Percentiles rank a stretch among this genome's conserved stretches.
phyloP scores from a whole-genome alignment of 176 grass and related monocot genomes.

The Avena atlantica region DNA sequence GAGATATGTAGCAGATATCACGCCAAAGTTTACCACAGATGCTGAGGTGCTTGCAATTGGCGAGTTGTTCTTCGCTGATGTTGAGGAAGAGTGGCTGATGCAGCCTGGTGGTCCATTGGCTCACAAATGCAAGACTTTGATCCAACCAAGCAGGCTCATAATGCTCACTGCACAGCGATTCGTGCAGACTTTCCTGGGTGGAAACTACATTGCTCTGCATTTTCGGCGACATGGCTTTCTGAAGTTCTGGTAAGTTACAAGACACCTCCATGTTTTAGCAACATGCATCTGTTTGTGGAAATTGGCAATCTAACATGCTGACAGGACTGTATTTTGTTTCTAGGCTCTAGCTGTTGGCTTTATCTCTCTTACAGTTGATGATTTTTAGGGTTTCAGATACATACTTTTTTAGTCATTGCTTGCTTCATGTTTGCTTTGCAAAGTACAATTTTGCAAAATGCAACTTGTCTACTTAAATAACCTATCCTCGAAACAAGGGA shows the following conservation, averaged over 20 bases:
- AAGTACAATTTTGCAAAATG: constrained; percentile 10
- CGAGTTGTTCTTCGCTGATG: constrained; percentile 91
- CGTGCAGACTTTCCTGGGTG: constrained; percentile 92
- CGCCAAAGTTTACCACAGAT: constrained; percentile 72
- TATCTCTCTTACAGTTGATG: neutral
- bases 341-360: constrained; percentile 21
- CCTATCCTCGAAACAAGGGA: neutral
- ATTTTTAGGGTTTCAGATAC: neutral
- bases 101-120: constrained; percentile 81
- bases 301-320: constrained; percentile 2
- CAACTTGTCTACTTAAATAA: constrained; percentile 22
- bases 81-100: constrained; percentile 92
- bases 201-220: constrained; percentile 93
- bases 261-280: constrained; percentile 16
- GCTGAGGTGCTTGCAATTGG: constrained; percentile 83
- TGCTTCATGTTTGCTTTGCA: constrained; percentile 20
- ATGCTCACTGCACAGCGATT: constrained; percentile 89
- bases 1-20: constrained; percentile 76
- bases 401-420: constrained; percentile 27
- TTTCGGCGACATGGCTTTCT: constrained; percentile 94
- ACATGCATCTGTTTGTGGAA: constrained; percentile 7
- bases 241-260: constrained; percentile 80
- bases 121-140: constrained; percentile 85
- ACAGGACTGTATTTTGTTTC: neutral
- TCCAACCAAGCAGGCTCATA: constrained; percentile 77